These are phyloP conservation scores for Rhizophora mangle DNA, from an alignment of 345 rosid species.

Conservation along the genomic window DNA sequence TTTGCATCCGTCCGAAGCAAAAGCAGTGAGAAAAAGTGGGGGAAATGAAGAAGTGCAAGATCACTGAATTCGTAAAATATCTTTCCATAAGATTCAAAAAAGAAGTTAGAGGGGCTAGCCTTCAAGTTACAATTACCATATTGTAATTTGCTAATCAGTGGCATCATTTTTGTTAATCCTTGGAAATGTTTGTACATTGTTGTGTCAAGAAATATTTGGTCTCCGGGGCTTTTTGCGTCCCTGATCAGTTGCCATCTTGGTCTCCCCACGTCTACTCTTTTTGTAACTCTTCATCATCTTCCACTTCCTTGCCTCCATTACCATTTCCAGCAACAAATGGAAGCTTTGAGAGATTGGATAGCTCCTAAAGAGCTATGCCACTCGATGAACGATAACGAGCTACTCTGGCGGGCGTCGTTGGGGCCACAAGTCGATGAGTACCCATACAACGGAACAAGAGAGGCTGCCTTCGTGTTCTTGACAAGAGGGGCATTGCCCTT, in stretches of 20 bases:
- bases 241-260: slow-evolving; percentile 1
- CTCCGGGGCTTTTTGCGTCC: slow-evolving; percentile 17
- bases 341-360: background rate
- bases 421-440: slow-evolving; percentile 9
- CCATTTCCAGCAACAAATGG: background rate
- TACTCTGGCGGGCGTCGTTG: slow-evolving; percentile 29
- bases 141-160: slow-evolving; percentile 21
- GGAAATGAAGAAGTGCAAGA: slow-evolving; percentile 16
- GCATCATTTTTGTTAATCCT: slow-evolving; percentile 19
- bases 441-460: slow-evolving; percentile 19
- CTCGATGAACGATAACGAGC: slow-evolving; percentile 39
- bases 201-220: slow-evolving; percentile 18
- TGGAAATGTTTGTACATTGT: slow-evolving; percentile 16
- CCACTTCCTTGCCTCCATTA: background rate
- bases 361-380: slow-evolving; percentile 20
- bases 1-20: background rate
- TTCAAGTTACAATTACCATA: slow-evolving; percentile 10
- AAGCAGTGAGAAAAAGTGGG: too few relatives aligned
- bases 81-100: slow-evolving; percentile 15
- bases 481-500: slow-evolving; percentile 20
- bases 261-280: slow-evolving; percentile 4
- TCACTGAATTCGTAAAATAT: slow-evolving; percentile 17
- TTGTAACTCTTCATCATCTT: slow-evolving; percentile 12
- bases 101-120: slow-evolving; percentile 11
- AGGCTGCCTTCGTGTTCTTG: slow-evolving; percentile 35